These are phyloP conservation scores for Boletus coccyginus DNA, from an alignment of 768 basidiomycete genomes.

Conservation along the genomic window DNA sequence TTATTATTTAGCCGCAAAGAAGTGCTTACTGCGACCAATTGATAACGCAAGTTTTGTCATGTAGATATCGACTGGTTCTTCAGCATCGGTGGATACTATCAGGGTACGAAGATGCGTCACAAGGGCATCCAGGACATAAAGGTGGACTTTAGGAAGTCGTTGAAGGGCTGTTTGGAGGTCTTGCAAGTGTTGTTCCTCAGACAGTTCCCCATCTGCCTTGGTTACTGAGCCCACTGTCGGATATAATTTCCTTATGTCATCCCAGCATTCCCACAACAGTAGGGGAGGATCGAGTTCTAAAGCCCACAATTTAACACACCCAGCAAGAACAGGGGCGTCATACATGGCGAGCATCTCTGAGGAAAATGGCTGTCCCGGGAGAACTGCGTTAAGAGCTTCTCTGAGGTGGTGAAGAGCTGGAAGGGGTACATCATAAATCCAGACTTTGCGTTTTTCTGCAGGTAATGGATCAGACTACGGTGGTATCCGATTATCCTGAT, in stretches of 20 bases:
- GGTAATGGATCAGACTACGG: background rate
- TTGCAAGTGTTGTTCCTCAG: slow-evolving; percentile 59
- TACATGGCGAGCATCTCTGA: slow-evolving; percentile 64
- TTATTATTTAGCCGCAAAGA: background rate
- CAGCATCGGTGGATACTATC: slow-evolving; percentile 62
- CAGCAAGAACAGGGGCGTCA: slow-evolving; percentile 85
- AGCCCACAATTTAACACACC: slow-evolving; percentile 82
- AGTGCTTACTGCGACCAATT: slow-evolving; percentile 73
- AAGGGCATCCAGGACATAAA: slow-evolving; percentile 76
- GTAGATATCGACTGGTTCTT: slow-evolving; percentile 78
- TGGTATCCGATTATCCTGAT: background rate
- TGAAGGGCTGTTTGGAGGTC: slow-evolving; percentile 62
- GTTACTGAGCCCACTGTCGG: slow-evolving; percentile 63
- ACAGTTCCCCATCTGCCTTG: slow-evolving; percentile 50
- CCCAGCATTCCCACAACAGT: slow-evolving; percentile 86
- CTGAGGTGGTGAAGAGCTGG: slow-evolving; percentile 81
- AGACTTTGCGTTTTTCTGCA: slow-evolving; percentile 79
- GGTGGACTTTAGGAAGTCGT: slow-evolving; percentile 72
- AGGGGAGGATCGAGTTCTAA: slow-evolving; percentile 91
- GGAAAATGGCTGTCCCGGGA: slow-evolving; percentile 43
- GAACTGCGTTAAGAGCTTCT: slow-evolving; percentile 77
- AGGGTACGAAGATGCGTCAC: slow-evolving; percentile 74
- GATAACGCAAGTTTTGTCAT: slow-evolving; percentile 86
- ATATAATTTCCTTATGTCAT: slow-evolving; percentile 86
- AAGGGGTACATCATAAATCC: slow-evolving; percentile 95